Evolutionary conservation across 2,329 filamentous ascomycete species (phyloP), one percentile per base, ranked within the genome.

Genomic region (Colletotrichum neosansevieriae): DNA sequence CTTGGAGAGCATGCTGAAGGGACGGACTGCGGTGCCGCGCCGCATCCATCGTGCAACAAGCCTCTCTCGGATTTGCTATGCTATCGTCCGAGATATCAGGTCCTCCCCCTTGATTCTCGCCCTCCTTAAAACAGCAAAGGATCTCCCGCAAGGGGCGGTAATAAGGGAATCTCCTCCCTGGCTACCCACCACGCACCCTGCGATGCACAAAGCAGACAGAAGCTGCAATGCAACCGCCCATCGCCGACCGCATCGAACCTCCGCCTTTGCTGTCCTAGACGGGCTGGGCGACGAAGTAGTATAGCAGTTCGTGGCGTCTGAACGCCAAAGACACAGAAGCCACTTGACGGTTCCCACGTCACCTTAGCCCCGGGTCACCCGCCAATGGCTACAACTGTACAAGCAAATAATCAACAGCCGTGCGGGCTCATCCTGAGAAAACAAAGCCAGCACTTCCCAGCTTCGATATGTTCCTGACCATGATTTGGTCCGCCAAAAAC

Each of bases 311-410:
- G 54, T 56, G 56, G 54, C 49, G 54, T 59, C 54, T 15, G 32
- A 54, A 40, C 53, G n/a, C 34, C 32, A 56, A 54, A 24, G 49
- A 38, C 60, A 57, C 32, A 21, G 32, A 56, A 59, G 38, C 61
- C 50, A 59, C 49, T 58, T 29, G 40, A 65, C 32, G 40, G 24
- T 54, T 40, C 61, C 61, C 65, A 65, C 65, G 65, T 68, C 65
- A 65, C 34, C 36, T 32, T 49, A 34, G 40, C 40, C 51, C 53
- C 45, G 40, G 59, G 29, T 45, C 17, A 19, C 21, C 21, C 34
- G 53, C 49, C 21, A 36, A 32, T 32, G 42, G 63, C 50, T 13
- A 50, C n/a, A 32, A 50, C 34, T 21, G 42, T 19, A 40, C 54
- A 44, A 40, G 17, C 15, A 38, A 29, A 21, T 11, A 50, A 21